Percentiles rank a stretch among this genome's conserved stretches.
phyloP scores from a whole-genome alignment of 78 protist genomes.

The Dictyostelium capitatum region DNA sequence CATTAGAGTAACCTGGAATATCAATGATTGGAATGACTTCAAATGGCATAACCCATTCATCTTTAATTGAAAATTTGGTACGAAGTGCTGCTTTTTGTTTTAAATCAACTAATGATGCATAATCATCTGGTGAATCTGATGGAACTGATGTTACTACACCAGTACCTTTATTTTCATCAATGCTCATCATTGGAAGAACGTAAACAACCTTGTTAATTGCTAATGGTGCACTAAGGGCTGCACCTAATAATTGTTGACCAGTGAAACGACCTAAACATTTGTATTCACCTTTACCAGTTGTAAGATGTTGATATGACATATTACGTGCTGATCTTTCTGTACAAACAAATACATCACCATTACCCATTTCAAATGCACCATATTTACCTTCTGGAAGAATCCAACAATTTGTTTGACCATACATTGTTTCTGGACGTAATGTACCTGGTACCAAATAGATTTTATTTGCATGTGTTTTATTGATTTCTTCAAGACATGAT shows the following conservation, averaged over 20 bases:
- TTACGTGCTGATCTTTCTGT: constrained; percentile 93
- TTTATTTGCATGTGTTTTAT: constrained; percentile 25
- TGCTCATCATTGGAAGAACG: constrained; percentile 96
- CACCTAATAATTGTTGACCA: constrained; percentile 96
- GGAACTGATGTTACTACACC: constrained; percentile 99
- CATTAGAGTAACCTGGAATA: constrained; percentile 87
- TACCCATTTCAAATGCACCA: constrained; percentile 92
- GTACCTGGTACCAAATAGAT: constrained; percentile 98
- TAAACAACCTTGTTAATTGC: constrained; percentile 87
- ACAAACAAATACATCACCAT: constrained; percentile 89
- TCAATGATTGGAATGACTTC: constrained; percentile 94
- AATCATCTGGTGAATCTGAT: constrained; percentile 99
- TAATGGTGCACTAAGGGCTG: constrained; percentile 93
- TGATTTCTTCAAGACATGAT: constrained; percentile 38
- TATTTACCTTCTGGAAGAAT: constrained; percentile 95
- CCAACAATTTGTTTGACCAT: constrained; percentile 99
- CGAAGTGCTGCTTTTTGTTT: constrained; percentile 92
- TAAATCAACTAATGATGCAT: constrained; percentile 94
- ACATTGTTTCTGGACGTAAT: constrained; percentile 99
- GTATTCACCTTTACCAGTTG: constrained; percentile 84
- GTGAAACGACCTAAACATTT: constrained; percentile 46
- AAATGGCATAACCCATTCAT: constrained; percentile 92
- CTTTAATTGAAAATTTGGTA: constrained; percentile 88
- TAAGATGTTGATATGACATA: constrained; percentile 93
- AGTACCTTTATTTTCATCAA: constrained; percentile 94